A percentile compares a stretch with the other conserved stretches of the same genome.
These are phyloP conservation scores for Lachancea meyersii DNA, from an alignment of 805 yeast species.

Conservation along the genomic window DNA sequence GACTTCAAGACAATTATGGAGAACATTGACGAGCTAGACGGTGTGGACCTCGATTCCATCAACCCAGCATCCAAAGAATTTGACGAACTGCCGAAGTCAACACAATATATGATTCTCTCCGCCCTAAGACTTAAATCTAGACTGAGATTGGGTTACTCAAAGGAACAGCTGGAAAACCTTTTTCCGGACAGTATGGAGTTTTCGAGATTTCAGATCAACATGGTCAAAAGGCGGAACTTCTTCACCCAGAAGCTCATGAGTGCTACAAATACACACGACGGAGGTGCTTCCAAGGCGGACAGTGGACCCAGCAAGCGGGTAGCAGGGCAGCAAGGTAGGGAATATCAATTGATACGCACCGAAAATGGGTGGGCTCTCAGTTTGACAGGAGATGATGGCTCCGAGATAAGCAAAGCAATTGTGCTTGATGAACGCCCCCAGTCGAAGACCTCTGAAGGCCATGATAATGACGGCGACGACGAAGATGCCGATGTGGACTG, in stretches of 20 bases:
- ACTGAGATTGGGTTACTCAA: slow-evolving; percentile 89
- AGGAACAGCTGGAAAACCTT: slow-evolving; percentile 74
- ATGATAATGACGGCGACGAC: slow-evolving; percentile 30
- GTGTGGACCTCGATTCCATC: slow-evolving; percentile 60
- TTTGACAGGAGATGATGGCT: slow-evolving; percentile 41
- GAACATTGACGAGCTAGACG: slow-evolving; percentile 56
- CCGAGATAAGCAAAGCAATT: slow-evolving; percentile 42
- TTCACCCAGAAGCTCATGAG: slow-evolving; percentile 83
- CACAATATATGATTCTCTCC: slow-evolving; percentile 83
- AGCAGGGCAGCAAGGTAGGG: slow-evolving; percentile 75
- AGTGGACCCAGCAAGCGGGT: slow-evolving; percentile 42
- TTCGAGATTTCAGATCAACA: slow-evolving; percentile 84
- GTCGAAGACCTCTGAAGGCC: slow-evolving; percentile 18
- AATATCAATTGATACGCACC: slow-evolving; percentile 67
- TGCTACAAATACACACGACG: slow-evolving; percentile 70
- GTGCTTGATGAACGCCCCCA: slow-evolving; percentile 37
- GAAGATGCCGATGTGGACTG: slow-evolving; percentile 48
- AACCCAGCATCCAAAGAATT: slow-evolving; percentile 84
- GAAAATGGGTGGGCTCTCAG: slow-evolving; percentile 83
- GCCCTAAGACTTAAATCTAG: slow-evolving; percentile 79
- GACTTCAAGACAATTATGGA: slow-evolving; percentile 59
- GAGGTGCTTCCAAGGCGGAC: slow-evolving; percentile 33
- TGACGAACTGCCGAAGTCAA: slow-evolving; percentile 64
- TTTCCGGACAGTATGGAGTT: slow-evolving; percentile 87
- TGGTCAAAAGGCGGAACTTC: slow-evolving; percentile 87